Conservation (phyloP, 257 asterid genomes). For the Scutellaria barbata region DNA sequence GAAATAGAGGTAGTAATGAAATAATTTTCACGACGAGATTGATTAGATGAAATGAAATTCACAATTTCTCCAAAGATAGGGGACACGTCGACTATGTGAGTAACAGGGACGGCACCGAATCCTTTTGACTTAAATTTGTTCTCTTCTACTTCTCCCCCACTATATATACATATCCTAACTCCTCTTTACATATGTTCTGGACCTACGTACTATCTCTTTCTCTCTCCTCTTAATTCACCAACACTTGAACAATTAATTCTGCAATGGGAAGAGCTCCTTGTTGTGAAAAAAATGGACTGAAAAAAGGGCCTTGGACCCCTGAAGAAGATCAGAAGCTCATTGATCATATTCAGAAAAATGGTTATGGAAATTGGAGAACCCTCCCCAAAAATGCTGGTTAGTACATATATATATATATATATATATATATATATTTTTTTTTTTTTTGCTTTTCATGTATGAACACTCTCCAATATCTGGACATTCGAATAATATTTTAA, state of each 20-base stretch:
- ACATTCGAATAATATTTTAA: no score
- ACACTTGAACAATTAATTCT: neutral
- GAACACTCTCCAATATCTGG: no score
- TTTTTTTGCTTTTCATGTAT: no score
- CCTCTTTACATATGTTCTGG: neutral
- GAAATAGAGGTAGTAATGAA: neutral
- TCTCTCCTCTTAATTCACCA: neutral
- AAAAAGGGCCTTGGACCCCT: slow-evolving; percentile 90
- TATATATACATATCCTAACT: slow-evolving; percentile 21
- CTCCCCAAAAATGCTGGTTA: slow-evolving; percentile 83
- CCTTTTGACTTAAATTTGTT: slow-evolving; percentile 39
- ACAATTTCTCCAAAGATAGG: slow-evolving; percentile 37
- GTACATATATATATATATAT: neutral
- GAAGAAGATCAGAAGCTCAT: slow-evolving; percentile 82
- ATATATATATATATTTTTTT: no score
- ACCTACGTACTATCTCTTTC: neutral
- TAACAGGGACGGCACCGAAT: slow-evolving; percentile 76
- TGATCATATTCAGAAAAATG: slow-evolving; percentile 63
- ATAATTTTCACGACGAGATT: neutral
- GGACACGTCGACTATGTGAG: slow-evolving; percentile 80
- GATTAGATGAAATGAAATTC: slow-evolving; percentile 27
- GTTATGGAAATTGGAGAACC: slow-evolving; percentile 85
- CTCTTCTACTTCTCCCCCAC: slow-evolving; percentile 5
- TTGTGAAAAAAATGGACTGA: slow-evolving; percentile 79
- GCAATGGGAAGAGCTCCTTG: slow-evolving; percentile 82